phyloP scores from a whole-genome alignment of 345 rosid genomes.

The Reutealis trisperma region DNA sequence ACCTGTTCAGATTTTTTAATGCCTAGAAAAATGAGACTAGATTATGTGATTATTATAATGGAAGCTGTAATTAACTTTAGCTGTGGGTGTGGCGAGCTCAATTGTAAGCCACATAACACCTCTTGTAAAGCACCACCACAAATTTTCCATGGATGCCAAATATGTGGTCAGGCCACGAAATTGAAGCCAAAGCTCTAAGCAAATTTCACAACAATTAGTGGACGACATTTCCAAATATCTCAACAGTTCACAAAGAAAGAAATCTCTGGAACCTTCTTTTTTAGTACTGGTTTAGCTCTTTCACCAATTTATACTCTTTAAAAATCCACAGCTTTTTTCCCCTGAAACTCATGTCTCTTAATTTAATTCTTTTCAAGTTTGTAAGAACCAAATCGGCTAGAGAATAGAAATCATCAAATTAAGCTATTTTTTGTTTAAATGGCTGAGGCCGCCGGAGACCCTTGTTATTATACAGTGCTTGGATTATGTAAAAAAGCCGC shows the following conservation, averaged over 20 bases:
- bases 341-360: neutral
- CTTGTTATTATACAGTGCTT: conserved; percentile 36
- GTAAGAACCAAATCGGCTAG: too few species aligned
- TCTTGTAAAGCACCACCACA: neutral
- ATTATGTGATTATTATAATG: too few species aligned
- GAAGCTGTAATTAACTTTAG: too few species aligned
- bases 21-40: too few species aligned
- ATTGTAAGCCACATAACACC: neutral
- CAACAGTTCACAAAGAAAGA: neutral
- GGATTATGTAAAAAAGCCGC: conserved; percentile 37
- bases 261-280: conserved; percentile 11
- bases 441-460: conserved; percentile 1
- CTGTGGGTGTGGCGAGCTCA: neutral
- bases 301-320: neutral
- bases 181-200: neutral
- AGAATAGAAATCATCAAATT: too few species aligned
- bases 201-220: neutral
- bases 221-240: neutral
- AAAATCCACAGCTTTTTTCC: neutral
- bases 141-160: neutral
- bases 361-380: too few species aligned
- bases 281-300: neutral
- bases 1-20: too few species aligned
- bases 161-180: neutral
- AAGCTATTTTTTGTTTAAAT: conserved; percentile 6